A percentile compares a stretch with the other conserved stretches of the same genome.
Conservation (phyloP, 257 asterid genomes). For the Petunia axillaris region DNA sequence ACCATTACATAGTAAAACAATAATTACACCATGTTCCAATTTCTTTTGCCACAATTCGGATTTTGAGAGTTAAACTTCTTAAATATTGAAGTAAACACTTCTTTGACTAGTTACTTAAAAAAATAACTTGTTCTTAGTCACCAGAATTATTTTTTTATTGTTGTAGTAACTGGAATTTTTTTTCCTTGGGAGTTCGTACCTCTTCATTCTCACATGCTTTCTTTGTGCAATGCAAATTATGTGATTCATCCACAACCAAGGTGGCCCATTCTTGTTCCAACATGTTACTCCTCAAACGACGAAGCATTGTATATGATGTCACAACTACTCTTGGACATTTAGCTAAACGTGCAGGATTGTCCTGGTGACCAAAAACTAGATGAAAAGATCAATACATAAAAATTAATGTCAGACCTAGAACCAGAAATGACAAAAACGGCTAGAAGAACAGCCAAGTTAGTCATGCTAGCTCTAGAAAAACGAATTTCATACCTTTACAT, state of each 20-base stretch:
- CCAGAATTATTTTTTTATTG: neutral
- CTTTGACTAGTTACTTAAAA: constrained; percentile 16
- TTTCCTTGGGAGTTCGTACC: constrained; percentile 44
- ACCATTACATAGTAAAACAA: constrained; percentile 3
- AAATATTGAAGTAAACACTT: constrained; percentile 15
- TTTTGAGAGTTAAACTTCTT: neutral
- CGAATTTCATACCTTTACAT: neutral
- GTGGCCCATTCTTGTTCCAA: constrained; percentile 82
- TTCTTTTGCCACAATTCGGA: too few species aligned
- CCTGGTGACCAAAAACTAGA: constrained; percentile 80
- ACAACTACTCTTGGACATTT: constrained; percentile 80
- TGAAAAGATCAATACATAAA: constrained; percentile 25
- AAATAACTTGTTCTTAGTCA: neutral
- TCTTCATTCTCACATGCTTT: constrained; percentile 72
- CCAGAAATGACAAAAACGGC: neutral
- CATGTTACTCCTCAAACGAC: constrained; percentile 74
- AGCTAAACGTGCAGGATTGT: constrained; percentile 73
- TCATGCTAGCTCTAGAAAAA: neutral
- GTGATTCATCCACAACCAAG: constrained; percentile 91
- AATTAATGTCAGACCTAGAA: neutral
- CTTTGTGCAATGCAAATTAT: constrained; percentile 76
- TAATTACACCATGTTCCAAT: too few species aligned
- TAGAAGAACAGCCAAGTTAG: constrained; percentile 9
- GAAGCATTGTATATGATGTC: constrained; percentile 86
- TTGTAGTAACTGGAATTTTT: neutral